Base-by-base conservation (phyloP, 805 yeast species). In the Wickerhamomyces bovis region DNA sequence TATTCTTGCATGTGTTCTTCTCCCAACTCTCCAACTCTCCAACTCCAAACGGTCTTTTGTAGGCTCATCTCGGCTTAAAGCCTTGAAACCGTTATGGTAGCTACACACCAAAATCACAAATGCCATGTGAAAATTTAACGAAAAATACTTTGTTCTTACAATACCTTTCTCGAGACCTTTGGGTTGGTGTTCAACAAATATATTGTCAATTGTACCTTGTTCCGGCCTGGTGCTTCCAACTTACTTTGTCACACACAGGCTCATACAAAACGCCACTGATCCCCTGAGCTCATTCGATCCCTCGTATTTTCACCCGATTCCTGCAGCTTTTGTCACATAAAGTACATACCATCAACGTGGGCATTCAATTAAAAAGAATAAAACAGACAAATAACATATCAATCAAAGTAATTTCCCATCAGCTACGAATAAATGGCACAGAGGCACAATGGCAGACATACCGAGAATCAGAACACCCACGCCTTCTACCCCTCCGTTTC, bases 401-500 rank as follows among this genome's bases (percentile, higher is more conserved):
- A 11, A 33, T 21, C 36, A 21, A 13, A 19, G n/a, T n/a, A n/a
- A n/a, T n/a, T n/a, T 35, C n/a, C n/a, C 19, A 35, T 16, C 18
- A 28, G 38, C 26, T 12, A 16, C 16, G 13, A 11, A 18, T 18
- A 23, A 31, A 18, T 40, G 31, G 3, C 12, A 21, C n/a, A 28
- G 20, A 33, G 36, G 12, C 3, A 33, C 20, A 33, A 35, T 38
- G 46, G 26, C 51, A 7, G 22, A 44, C 16, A 19, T 33, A n/a
- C 44, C 45, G 7, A 48, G 38, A 13, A 12, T 42, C 16, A 20
- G 44, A 26, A 33, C 43, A 15, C 42, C 52, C 11, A 30, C 48
- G 2, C 53, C 53, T 6, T 47, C 55, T 11, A 52, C 53, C 4
- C 55, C 53, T 7, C 50, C 46, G 6, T 39, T 50, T 16, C 31